A percentile compares a stretch with the other conserved stretches of the same genome.
Conservation (phyloP, 2,329 filamentous ascomycete genomes). For the Westerdykella sp. region DNA sequence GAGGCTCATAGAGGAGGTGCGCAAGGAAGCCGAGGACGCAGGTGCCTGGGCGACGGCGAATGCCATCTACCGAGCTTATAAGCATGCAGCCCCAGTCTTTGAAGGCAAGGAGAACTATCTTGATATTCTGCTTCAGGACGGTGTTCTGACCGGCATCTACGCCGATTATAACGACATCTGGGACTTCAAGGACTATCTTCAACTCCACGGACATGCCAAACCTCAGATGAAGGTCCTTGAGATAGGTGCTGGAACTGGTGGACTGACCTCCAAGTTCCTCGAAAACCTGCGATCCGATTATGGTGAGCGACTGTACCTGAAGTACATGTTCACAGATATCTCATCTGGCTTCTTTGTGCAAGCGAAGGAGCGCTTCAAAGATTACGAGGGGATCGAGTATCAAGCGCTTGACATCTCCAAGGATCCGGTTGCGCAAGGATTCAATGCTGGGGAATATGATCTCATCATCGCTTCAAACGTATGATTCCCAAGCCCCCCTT, state of each 20-base stretch:
- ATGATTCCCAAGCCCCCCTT: no score
- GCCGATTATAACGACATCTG: neutral
- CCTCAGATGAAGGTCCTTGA: slow-evolving; percentile 4
- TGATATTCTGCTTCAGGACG: neutral
- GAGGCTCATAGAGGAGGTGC: no score
- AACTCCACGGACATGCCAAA: no score
- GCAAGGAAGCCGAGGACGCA: no score
- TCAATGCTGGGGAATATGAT: slow-evolving; percentile 5
- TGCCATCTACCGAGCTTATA: no score
- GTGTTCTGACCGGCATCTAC: neutral
- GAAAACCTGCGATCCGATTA: neutral
- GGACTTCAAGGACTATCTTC: neutral
- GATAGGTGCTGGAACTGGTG: slow-evolving; percentile 10
- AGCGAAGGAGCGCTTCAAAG: slow-evolving; percentile 1
- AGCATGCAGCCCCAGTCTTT: neutral
- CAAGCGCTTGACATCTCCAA: slow-evolving; percentile 4
- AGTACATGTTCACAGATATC: slow-evolving; percentile 9
- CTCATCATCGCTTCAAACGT: slow-evolving; percentile 6
- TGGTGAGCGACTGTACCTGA: neutral
- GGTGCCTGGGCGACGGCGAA: no score
- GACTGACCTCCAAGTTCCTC: slow-evolving; percentile 4
- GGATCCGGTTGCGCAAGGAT: slow-evolving; percentile 8
- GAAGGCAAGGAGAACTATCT: neutral
- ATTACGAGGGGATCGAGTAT: slow-evolving; percentile 1
- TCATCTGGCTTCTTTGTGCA: slow-evolving; percentile 9